These are phyloP conservation scores for Clonostachys sp. DNA, from an alignment of 2,329 filamentous ascomycete species.

Conservation along the genomic window DNA sequence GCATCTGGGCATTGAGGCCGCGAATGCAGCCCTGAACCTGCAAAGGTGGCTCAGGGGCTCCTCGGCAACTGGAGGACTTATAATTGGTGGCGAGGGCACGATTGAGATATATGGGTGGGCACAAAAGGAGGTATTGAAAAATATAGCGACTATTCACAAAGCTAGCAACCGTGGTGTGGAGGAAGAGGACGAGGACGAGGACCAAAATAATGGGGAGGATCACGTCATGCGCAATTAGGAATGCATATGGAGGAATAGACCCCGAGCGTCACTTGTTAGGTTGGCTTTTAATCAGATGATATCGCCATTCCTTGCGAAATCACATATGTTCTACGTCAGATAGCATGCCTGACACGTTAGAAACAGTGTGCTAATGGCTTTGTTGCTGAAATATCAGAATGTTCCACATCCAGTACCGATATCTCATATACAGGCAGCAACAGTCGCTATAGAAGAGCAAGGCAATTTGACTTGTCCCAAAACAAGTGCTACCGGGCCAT, in stretches of 20 bases:
- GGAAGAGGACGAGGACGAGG: conserved; percentile 2
- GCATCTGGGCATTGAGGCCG: conserved; percentile 33
- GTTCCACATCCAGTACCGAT: too few species aligned
- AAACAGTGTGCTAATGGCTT: too few species aligned
- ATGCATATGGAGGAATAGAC: not conserved
- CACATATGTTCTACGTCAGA: too few species aligned
- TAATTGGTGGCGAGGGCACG: conserved; percentile 6
- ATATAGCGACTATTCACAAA: conserved; percentile 7
- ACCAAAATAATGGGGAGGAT: not conserved
- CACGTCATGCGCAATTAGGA: too few species aligned
- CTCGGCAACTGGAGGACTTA: conserved; percentile 1
- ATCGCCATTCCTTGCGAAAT: too few species aligned
- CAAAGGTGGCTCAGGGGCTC: conserved; percentile 33
- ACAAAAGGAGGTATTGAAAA: conserved; percentile 13
- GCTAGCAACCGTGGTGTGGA: not conserved
- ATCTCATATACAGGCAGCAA: too few species aligned
- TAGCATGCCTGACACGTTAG: too few species aligned
- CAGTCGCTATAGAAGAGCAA: too few species aligned
- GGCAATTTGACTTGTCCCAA: too few species aligned
- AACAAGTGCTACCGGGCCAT: too few species aligned
- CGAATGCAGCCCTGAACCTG: conserved; percentile 27
- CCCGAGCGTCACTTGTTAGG: not conserved
- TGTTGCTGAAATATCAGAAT: too few species aligned
- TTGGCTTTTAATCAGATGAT: too few species aligned
- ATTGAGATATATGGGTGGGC: conserved; percentile 17